These are phyloP conservation scores for Ulvella scutata DNA, from an alignment of 139 green algal genomes.

Conservation along the genomic window DNA sequence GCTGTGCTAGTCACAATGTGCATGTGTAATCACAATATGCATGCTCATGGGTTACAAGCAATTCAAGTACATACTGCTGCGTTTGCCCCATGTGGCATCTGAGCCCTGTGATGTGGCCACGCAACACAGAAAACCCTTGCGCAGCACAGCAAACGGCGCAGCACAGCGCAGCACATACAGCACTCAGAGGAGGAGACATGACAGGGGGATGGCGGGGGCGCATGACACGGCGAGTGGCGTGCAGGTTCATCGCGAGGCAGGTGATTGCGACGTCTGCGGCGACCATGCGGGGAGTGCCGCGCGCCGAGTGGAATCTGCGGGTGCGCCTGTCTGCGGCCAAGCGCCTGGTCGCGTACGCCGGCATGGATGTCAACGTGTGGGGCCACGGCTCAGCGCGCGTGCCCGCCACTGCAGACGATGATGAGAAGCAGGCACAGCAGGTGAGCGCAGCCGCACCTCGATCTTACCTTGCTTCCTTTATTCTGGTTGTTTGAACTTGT, in stretches of 20 bases:
- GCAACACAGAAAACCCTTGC: background rate
- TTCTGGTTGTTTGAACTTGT: too few relatives aligned
- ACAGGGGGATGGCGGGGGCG: background rate
- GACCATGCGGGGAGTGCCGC: background rate
- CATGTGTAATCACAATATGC: too few relatives aligned
- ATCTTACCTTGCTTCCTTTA: too few relatives aligned
- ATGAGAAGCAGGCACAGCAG: too few relatives aligned
- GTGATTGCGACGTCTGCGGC: background rate
- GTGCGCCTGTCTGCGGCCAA: background rate
- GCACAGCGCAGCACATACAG: background rate
- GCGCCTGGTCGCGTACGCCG: background rate
- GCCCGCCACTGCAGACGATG: background rate
- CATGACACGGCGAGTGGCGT: too few relatives aligned
- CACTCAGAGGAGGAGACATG: background rate
- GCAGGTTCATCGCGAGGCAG: background rate
- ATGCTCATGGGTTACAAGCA: too few relatives aligned
- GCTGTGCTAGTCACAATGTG: too few relatives aligned
- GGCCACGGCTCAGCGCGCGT: background rate
- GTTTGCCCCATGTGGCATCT: too few relatives aligned
- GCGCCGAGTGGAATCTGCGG: background rate
- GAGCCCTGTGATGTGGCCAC: background rate
- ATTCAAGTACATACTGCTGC: too few relatives aligned
- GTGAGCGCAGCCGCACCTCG: too few relatives aligned
- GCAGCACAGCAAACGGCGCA: background rate
- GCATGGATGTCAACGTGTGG: background rate